Evolutionary conservation across 345 rosid genomes (phyloP).

Genomic region (Eucalyptus melliodora): DNA sequence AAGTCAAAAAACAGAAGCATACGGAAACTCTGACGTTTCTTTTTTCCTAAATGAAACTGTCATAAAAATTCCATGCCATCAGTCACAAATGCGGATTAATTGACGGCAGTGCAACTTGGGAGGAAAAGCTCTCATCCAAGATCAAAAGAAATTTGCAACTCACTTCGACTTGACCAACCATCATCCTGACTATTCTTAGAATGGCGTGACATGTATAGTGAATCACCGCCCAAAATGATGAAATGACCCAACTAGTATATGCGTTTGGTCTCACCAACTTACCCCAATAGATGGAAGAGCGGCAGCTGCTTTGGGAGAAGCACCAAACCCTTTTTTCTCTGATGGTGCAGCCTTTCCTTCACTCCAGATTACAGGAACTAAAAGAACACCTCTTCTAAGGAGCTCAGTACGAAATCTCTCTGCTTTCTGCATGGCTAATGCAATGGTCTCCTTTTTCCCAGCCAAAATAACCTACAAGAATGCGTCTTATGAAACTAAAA

Average conservation of each 20-base stretch:
- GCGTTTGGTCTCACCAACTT: background rate
- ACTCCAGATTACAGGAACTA: slow-evolving; percentile 84
- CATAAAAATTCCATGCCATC: background rate
- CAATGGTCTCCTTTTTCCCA: slow-evolving; percentile 61
- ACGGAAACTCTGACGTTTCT: background rate
- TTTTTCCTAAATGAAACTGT: background rate
- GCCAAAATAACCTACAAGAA: slow-evolving; percentile 71
- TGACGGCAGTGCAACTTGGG: background rate
- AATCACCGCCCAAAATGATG: background rate
- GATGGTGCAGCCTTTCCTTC: slow-evolving; percentile 39
- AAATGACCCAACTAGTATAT: background rate
- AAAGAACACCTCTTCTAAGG: slow-evolving; percentile 72
- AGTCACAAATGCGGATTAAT: background rate
- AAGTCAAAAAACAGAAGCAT: background rate
- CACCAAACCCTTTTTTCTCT: slow-evolving; percentile 87
- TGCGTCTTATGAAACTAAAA: background rate
- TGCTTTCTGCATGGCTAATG: slow-evolving; percentile 58
- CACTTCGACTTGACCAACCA: background rate
- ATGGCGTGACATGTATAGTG: background rate
- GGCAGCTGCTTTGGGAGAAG: slow-evolving; percentile 31
- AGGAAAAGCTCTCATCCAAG: background rate
- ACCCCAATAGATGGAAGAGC: slow-evolving; percentile 94
- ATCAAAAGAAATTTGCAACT: background rate
- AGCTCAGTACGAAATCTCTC: slow-evolving; percentile 91
- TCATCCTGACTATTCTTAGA: background rate